Base-by-base conservation (phyloP, 495 filamentous ascomycete species). In the Tuber umbilicatum region DNA sequence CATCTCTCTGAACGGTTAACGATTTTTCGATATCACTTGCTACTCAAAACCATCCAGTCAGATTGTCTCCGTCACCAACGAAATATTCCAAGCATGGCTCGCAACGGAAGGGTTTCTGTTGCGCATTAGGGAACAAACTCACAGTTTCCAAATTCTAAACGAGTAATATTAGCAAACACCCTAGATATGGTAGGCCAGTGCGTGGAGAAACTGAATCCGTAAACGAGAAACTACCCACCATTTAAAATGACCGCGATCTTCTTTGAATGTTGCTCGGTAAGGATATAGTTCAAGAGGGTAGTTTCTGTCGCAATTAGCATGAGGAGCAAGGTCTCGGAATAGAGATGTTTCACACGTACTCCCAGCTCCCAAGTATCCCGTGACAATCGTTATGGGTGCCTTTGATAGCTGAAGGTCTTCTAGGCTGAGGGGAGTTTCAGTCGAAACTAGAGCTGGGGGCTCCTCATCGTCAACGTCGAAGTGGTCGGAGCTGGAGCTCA, bases 221-320 rank as follows among this genome's bases (percentile, higher is more conserved):
- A 16, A 64, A 12, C 27, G 31, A 35, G 55, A 64, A 31, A 64
- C 27, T 64, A 19, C 31, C 16, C 31, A 89, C 93, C 94, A 83
- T 99, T 99, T 85, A 98, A 89, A 74, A 99, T 99, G 39, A 99
- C 95, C 16, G 95, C 95, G 82, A 99, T 93, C 83, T 91, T 95
- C 86, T 97, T 98, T 81, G 94, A 94, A 87, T 98, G 95, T 72
- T 93, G 90, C 76, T 94, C 93, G 35, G 89, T 93, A 47, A 99
- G 86, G 67, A 99, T 97, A 83, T 98, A 96, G 81, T 99, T 99
- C 68, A 99, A 85, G 10, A 99, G 85, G 0, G 96, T 98, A 0
- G 94, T 98, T 83, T 99, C 80, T 81, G 16, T 67, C 35, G 19
- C 55, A 21, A 74, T 74, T 23, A 50, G 21, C 19, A 69, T 64